These are phyloP conservation scores for Ehretia macrophylla DNA, from an alignment of 257 asterid species.

Conservation along the genomic window DNA sequence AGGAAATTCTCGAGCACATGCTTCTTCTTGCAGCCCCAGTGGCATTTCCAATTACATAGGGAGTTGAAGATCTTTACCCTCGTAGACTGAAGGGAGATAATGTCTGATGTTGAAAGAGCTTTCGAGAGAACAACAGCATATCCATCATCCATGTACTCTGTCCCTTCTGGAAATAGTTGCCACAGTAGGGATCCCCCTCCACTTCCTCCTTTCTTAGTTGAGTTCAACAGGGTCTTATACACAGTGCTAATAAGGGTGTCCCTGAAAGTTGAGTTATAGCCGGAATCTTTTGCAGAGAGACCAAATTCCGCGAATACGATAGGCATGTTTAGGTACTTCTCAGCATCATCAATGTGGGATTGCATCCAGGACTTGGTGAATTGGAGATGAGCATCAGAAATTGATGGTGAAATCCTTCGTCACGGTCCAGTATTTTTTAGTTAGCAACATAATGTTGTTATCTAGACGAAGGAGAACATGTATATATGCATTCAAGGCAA, in stretches of 20 bases:
- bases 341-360: constrained; percentile 83
- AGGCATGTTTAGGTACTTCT: constrained; percentile 69
- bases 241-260: constrained; percentile 51
- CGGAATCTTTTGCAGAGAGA: constrained; percentile 66
- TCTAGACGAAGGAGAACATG: no score
- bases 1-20: constrained; percentile 33
- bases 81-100: constrained; percentile 60
- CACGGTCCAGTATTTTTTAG: not conserved
- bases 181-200: constrained; percentile 78
- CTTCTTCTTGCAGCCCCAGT: constrained; percentile 83
- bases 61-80: constrained; percentile 60
- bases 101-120: constrained; percentile 44
- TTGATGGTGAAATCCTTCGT: constrained; percentile 65
- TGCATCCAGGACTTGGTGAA: constrained; percentile 92
- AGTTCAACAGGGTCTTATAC: constrained; percentile 53
- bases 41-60: constrained; percentile 63
- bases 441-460: not conserved
- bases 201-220: constrained; percentile 70
- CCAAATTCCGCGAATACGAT: constrained; percentile 81
- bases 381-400: constrained; percentile 58
- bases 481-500: no score
- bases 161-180: constrained; percentile 90
- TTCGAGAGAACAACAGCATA: constrained; percentile 75
- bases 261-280: constrained; percentile 57
- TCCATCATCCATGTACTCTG: constrained; percentile 94